These are phyloP conservation scores for Fusarium setosum DNA, from an alignment of 2,329 filamentous ascomycete species.

Conservation along the genomic window DNA sequence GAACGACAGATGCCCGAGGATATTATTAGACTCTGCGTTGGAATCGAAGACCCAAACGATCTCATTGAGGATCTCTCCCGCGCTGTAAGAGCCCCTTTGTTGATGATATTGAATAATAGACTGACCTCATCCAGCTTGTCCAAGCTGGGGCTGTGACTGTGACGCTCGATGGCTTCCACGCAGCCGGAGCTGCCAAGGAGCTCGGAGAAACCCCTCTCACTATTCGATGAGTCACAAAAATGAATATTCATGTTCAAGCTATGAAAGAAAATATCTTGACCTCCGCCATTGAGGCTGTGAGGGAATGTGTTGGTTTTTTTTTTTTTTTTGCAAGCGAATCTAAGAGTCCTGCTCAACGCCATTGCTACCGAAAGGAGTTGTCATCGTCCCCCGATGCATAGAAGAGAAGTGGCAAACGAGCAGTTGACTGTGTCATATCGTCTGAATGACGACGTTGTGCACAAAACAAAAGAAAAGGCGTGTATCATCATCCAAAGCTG, in stretches of 20 bases:
- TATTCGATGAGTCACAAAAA: constrained; percentile 23
- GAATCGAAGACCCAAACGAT: constrained; percentile 93
- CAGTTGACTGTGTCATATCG: neutral
- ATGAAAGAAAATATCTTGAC: neutral
- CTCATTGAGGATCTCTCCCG: constrained; percentile 91
- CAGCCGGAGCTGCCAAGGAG: constrained; percentile 54
- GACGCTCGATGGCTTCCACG: constrained; percentile 84
- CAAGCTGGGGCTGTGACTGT: constrained; percentile 94
- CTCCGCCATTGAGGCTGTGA: neutral
- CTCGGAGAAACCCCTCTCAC: constrained; percentile 46
- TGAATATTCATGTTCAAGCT: neutral
- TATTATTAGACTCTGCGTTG: constrained; percentile 93
- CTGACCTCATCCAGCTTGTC: constrained; percentile 73
- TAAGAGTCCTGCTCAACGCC: constrained; percentile 11
- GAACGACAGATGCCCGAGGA: constrained; percentile 96
- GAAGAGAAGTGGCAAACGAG: neutral
- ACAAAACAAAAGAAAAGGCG: constrained; percentile 19
- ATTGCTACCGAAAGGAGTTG: constrained; percentile 3
- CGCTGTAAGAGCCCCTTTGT: constrained; percentile 74
- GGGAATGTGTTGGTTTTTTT: constrained; percentile 19
- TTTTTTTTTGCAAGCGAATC: constrained; percentile 36
- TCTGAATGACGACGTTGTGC: constrained; percentile 4
- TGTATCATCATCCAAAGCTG: constrained; percentile 39
- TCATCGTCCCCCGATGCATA: constrained; percentile 1
- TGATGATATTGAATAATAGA: neutral